These are phyloP conservation scores for Clitopilus hobsonii DNA, from an alignment of 768 basidiomycete genomes.

Conservation along the genomic window DNA sequence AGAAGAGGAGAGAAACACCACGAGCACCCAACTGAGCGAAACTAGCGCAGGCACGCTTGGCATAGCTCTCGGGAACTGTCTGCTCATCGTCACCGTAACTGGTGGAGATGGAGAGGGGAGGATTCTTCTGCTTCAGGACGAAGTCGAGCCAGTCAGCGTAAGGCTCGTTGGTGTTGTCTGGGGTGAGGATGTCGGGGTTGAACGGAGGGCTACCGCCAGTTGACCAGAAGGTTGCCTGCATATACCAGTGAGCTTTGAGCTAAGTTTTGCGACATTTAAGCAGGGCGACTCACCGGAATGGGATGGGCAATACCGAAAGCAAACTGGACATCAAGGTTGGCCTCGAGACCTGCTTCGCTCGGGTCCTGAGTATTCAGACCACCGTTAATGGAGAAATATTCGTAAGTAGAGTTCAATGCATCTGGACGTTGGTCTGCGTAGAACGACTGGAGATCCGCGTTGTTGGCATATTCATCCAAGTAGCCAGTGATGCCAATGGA, in stretches of 20 bases:
- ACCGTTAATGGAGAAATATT: constrained; percentile 43
- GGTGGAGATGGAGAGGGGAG: constrained; percentile 59
- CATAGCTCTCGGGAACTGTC: constrained; percentile 55
- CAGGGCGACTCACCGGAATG: constrained; percentile 29
- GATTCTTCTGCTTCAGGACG: constrained; percentile 33
- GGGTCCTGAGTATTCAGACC: constrained; percentile 56
- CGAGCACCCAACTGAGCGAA: constrained; percentile 60
- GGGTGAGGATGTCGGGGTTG: not conserved
- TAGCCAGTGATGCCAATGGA: constrained; percentile 53
- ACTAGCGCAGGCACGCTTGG: constrained; percentile 44
- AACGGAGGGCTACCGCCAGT: not conserved
- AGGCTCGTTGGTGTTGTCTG: constrained; percentile 12
- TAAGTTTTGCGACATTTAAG: not conserved
- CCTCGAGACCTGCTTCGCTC: constrained; percentile 55
- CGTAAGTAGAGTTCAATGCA: constrained; percentile 47
- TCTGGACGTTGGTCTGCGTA: constrained; percentile 42
- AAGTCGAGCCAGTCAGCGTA: constrained; percentile 54
- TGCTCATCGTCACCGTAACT: constrained; percentile 70
- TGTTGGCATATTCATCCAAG: constrained; percentile 49
- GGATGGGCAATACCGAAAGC: constrained; percentile 63
- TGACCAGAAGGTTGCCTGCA: constrained; percentile 3
- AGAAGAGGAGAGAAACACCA: constrained; percentile 57
- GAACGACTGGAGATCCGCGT: constrained; percentile 46
- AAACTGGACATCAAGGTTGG: constrained; percentile 65
- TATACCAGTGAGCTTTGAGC: not conserved